Evolutionary conservation across 176 grass and related monocot genomes (phyloP), one percentile per base, ranked within the genome.

Genomic region (Alopecurus myosuroides): DNA sequence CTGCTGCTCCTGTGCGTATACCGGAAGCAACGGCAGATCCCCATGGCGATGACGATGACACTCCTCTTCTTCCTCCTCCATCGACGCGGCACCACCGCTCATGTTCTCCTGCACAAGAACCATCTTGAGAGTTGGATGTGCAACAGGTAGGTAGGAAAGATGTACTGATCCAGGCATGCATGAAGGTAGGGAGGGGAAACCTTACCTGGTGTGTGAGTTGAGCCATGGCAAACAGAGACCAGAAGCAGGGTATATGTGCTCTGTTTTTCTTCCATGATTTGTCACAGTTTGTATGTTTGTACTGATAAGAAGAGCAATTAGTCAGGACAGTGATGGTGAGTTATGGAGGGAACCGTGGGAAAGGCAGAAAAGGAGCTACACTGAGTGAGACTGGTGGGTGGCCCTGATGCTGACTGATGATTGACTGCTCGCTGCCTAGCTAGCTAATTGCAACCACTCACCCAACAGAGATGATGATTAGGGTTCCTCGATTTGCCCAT

Each of bases 11-110:
- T 69, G 44, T 19, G 23, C 84, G 41, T 36, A 48, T 30, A 84
- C 84, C 11, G 74, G 85, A 81, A 88, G 85, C 73, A 86, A 79
- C 33, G 84, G 86, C 34, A 77, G 82, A 39, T 76, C 88, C 48
- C 83, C 82, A 52, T 40, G 77, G 4, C 60, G 76, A 86, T 77
- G 42, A 52, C 37, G 76, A 11, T 64, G 67, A 70, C 71, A 20
- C 25, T 48, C 52, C 26, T 42, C 50, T 0, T 36, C 30, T 22
- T 75, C 61, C 0, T 29, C 63, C 14, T 58, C 44, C 55, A 18
- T 53, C 14, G 19, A 7, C 52, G 7, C 41, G 39, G 3, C 39
- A 1, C 22, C 33, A 3, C n/a, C 7, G 0, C n/a, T 11, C 11
- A 3, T 79, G 52, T 15, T 57, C 28, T 31, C 26, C 52, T 72